A percentile compares a stretch with the other conserved stretches of the same genome.
phyloP scores from a whole-genome alignment of 129 eudicot species.

The Logfia minima region DNA sequence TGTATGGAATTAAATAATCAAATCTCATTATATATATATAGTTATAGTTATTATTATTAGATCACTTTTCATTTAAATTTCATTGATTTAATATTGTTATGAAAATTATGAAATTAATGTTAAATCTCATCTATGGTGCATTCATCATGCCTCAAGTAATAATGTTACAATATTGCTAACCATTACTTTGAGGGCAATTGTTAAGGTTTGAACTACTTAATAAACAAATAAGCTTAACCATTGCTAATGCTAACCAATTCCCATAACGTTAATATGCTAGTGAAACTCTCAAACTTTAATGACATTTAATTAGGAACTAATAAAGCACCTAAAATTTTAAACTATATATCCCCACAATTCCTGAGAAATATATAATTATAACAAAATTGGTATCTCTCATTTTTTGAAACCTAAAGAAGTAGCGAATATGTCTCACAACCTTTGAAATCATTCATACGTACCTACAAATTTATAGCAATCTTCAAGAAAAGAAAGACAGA shows the following conservation, averaged over 20 bases:
- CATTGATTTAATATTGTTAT: too few relatives aligned
- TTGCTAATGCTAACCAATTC: too few relatives aligned
- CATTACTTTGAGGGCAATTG: too few relatives aligned
- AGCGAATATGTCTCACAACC: conserved; percentile 36
- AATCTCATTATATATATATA: too few relatives aligned
- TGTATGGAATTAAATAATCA: not conserved
- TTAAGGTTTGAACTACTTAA: too few relatives aligned
- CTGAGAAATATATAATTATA: conserved; percentile 8
- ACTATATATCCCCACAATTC: not conserved
- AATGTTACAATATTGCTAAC: too few relatives aligned
- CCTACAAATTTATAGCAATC: conserved; percentile 14
- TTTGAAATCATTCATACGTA: conserved; percentile 15
- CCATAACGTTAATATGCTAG: not conserved
- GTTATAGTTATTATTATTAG: too few relatives aligned
- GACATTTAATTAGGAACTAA: not conserved
- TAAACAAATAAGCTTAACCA: too few relatives aligned
- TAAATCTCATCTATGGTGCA: too few relatives aligned
- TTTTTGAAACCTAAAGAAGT: conserved; percentile 21
- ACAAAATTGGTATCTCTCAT: conserved; percentile 12
- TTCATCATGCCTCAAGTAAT: too few relatives aligned
- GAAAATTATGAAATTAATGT: too few relatives aligned
- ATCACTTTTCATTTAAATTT: too few relatives aligned
- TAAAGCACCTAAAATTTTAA: not conserved
- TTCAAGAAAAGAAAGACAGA: not conserved
- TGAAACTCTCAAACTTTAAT: not conserved